phyloP scores from a whole-genome alignment of 2,329 filamentous ascomycete species.

The Akanthomyces dipterigenus region DNA sequence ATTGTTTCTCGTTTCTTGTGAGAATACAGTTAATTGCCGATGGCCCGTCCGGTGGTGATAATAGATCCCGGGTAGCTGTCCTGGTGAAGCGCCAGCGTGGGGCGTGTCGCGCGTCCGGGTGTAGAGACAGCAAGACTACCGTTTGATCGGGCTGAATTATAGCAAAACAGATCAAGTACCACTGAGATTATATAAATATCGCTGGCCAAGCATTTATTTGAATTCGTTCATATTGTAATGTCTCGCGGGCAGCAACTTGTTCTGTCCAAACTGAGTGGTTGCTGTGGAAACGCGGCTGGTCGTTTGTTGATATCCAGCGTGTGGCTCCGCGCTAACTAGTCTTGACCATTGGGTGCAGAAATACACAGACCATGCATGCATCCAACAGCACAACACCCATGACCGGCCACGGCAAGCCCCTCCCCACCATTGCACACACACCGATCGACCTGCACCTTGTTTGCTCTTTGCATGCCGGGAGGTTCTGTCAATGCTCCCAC shows the following conservation, averaged over 20 bases:
- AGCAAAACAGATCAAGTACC: not conserved
- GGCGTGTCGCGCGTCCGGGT: not conserved
- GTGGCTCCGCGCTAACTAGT: not conserved
- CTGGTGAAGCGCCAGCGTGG: not conserved
- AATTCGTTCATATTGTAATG: not conserved
- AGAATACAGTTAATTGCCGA: too few species aligned
- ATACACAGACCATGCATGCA: not conserved
- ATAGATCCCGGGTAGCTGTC: too few species aligned
- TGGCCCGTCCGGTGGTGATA: too few species aligned
- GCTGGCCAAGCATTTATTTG: too few species aligned
- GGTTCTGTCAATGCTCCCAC: slow-evolving; percentile 5
- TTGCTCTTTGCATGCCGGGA: slow-evolving; percentile 2
- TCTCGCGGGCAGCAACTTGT: not conserved
- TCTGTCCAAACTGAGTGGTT: not conserved
- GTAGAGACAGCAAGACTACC: not conserved
- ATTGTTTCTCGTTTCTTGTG: too few species aligned
- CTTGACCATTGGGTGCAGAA: slow-evolving; percentile 2
- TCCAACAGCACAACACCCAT: slow-evolving; percentile 9
- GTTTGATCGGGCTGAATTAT: not conserved
- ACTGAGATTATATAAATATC: too few species aligned
- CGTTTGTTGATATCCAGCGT: slow-evolving; percentile 8
- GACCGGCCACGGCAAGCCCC: slow-evolving; percentile 5
- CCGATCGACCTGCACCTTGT: slow-evolving; percentile 8
- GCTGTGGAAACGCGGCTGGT: slow-evolving; percentile 6
- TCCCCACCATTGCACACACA: slow-evolving; percentile 9